Evolutionary conservation across 257 asterid species (phyloP).

Genomic region (Penstemon barbatus): DNA sequence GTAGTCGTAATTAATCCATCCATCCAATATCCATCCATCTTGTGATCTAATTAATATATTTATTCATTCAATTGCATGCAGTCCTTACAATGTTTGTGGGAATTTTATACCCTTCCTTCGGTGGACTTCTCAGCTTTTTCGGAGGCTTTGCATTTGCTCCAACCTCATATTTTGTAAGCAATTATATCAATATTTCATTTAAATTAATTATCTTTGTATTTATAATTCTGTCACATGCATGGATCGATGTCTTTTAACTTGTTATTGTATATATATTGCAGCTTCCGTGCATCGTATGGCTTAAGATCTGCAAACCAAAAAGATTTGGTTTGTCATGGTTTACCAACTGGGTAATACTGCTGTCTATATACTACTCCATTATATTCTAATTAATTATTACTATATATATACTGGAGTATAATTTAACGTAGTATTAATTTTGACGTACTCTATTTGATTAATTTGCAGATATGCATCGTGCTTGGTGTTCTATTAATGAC

Average conservation of each 20-base stretch:
- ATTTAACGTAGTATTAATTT: background rate
- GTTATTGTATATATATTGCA: background rate
- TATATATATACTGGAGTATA: no score
- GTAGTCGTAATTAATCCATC: no score
- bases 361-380: no score
- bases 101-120: slow-evolving; percentile 1
- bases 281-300: slow-evolving; percentile 45
- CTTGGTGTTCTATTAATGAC: slow-evolving; percentile 16
- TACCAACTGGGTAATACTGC: slow-evolving; percentile 27
- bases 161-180: slow-evolving; percentile 13
- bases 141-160: slow-evolving; percentile 20
- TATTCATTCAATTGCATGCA: background rate
- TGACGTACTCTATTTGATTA: no score
- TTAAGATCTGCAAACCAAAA: slow-evolving; percentile 30
- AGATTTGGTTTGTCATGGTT: slow-evolving; percentile 30
- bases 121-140: slow-evolving; percentile 14
- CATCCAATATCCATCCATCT: no score
- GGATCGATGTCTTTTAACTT: background rate
- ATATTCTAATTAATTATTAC: no score
- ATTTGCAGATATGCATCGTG: slow-evolving; percentile 17
- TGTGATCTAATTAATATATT: no score
- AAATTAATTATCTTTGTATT: background rate
- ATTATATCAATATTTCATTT: slow-evolving; percentile 1
- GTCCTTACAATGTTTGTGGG: slow-evolving; percentile 15
- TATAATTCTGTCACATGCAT: no score